These are phyloP conservation scores for Chalaropsis thielavioides DNA, from an alignment of 2,329 filamentous ascomycete genomes.

Conservation along the genomic window DNA sequence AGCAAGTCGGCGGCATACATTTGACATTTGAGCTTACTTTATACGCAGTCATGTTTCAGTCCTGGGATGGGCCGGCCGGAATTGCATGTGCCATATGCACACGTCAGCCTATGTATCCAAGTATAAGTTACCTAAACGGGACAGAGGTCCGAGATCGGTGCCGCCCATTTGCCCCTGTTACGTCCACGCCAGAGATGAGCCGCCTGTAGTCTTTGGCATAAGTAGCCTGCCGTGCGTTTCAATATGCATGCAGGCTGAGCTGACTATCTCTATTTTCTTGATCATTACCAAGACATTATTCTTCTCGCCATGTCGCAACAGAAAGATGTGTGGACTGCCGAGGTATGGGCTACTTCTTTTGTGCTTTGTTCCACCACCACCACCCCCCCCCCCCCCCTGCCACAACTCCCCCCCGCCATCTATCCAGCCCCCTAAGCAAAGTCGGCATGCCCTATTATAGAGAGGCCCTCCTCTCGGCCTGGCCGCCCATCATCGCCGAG, in stretches of 20 bases:
- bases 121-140: conserved; percentile 9
- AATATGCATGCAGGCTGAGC: background rate
- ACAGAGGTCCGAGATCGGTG: conserved; percentile 19
- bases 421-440: conserved; percentile 55
- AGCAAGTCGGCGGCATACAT: background rate
- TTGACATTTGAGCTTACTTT: background rate
- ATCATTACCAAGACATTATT: background rate
- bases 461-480: conserved; percentile 72
- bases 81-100: background rate
- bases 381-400: too few species aligned
- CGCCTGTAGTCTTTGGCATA: background rate
- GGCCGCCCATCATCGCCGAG: conserved; percentile 77
- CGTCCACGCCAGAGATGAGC: background rate
- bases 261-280: background rate
- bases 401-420: background rate
- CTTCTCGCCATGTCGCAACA: background rate
- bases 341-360: conserved; percentile 22
- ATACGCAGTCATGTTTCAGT: background rate
- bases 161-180: background rate
- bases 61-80: background rate
- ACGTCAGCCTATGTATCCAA: background rate
- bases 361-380: too few species aligned
- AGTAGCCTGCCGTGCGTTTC: background rate
- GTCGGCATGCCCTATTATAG: conserved; percentile 91
- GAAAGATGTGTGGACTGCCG: conserved; percentile 29